Evolutionary conservation across 106 monocot species (phyloP).

Genomic region (Dendrobium officinale): DNA sequence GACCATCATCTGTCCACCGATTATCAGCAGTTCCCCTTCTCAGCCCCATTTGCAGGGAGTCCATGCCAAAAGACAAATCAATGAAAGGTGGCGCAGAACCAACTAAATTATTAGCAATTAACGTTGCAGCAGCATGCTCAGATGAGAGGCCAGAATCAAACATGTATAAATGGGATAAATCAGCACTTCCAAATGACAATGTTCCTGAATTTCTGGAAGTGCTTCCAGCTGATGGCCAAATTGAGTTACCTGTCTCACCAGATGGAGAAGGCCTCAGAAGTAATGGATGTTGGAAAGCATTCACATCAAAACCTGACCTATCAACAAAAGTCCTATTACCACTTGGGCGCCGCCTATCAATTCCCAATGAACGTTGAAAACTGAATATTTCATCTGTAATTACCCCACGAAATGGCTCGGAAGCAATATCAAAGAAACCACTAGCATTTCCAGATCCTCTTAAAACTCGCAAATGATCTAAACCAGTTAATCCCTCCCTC

Average conservation of each 20-base stretch:
- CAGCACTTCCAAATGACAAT: slow-evolving; percentile 35
- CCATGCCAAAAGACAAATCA: slow-evolving; percentile 58
- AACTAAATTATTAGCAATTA: slow-evolving; percentile 54
- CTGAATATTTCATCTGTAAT: slow-evolving; percentile 42
- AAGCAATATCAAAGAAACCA: slow-evolving; percentile 58
- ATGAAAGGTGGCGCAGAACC: slow-evolving; percentile 44
- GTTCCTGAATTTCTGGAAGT: slow-evolving; percentile 44
- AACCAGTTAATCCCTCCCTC: slow-evolving; percentile 49
- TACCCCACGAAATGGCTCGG: slow-evolving; percentile 54
- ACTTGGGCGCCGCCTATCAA: slow-evolving; percentile 51
- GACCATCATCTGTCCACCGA: slow-evolving; percentile 74
- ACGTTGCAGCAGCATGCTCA: slow-evolving; percentile 33
- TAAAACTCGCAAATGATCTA: slow-evolving; percentile 50
- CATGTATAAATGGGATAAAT: slow-evolving; percentile 39
- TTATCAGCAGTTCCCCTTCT: slow-evolving; percentile 60
- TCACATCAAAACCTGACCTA: slow-evolving; percentile 31
- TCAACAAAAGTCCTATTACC: slow-evolving; percentile 31
- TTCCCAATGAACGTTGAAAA: slow-evolving; percentile 44
- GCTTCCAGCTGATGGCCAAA: slow-evolving; percentile 37
- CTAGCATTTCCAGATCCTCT: slow-evolving; percentile 37
- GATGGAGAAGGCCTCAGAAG: slow-evolving; percentile 43
- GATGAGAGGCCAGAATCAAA: slow-evolving; percentile 47
- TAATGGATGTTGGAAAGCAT: slow-evolving; percentile 65
- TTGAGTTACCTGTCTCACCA: slow-evolving; percentile 20
- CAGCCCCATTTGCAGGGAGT: slow-evolving; percentile 39